Base-by-base conservation (phyloP, 805 yeast genomes). In the Yarrowia sp. region DNA sequence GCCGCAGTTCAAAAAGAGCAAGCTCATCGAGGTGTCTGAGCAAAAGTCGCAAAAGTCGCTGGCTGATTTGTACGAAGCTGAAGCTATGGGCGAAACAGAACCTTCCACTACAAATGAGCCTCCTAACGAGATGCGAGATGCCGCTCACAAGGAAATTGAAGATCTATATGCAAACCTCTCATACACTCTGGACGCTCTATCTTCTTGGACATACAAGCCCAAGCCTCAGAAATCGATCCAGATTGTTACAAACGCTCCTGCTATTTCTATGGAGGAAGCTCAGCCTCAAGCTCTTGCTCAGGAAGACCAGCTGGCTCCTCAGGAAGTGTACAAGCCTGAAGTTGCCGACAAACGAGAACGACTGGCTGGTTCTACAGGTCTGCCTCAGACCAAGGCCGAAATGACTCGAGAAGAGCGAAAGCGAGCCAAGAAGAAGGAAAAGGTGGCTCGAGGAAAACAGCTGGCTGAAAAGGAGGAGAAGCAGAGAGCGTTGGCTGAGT, bases 201-300 rank as follows among this genome's bases (percentile, higher is more conserved):
- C 96, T 60, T 92, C 98, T n/a, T 96, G 97, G 68, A 96, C 92
- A 74, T 95, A 88, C 78, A 83, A 92, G 67, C 99, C 99, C 61
- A 90, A 88, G 75, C 96, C 97, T 15, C 85, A 89, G 42, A 87
- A 89, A 74, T 78, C 87, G 22, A 78, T 93, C 67, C 92, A 89
- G 66, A 86, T 95, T 72, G 90, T 88, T 74, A 90, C 92, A 42
- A 88, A 92, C 65, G 81, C 89, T 0, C 87, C 96, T 5, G 83
- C 96, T 1, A 87, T 95, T 58, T 73, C 87, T 1, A 90, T 93
- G 96, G 99, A 93, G 77, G 98, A 95, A 73, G 95, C 97, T 1
- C 98, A 92, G 77, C 99, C 99, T 58, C 80, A 90, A 66, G 86
- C 92, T 41, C 81, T 89, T 78, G 84, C 95, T 1, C 78, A 83